These are phyloP conservation scores for Pseudocercospora musae DNA, from an alignment of 2,329 filamentous ascomycete species.

Conservation along the genomic window DNA sequence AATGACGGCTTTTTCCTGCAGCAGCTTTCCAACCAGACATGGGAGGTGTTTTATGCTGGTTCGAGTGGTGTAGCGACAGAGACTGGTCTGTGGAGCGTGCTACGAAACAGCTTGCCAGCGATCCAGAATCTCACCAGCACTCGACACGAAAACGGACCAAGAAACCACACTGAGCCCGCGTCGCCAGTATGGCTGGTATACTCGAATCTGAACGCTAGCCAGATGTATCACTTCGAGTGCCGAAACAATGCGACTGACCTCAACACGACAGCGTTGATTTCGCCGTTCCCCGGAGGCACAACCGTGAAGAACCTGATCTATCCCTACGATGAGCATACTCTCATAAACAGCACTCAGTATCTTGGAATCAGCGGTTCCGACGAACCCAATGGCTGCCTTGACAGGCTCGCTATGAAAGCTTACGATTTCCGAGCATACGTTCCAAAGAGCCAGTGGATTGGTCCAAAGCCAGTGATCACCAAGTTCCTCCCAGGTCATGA, in stretches of 20 bases:
- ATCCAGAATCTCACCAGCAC: constrained; percentile 51
- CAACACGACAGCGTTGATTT: constrained; percentile 47
- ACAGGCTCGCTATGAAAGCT: constrained; percentile 48
- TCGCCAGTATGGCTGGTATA: constrained; percentile 51
- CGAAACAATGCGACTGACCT: constrained; percentile 30
- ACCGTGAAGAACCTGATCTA: constrained; percentile 60
- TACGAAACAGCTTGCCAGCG: constrained; percentile 43
- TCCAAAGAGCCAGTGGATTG: constrained; percentile 46
- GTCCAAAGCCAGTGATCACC: constrained; percentile 56
- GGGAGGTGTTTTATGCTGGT: constrained; percentile 48
- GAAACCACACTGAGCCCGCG: constrained; percentile 18
- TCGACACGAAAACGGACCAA: constrained; percentile 32
- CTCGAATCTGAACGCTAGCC: constrained; percentile 45
- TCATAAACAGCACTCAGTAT: constrained; percentile 36
- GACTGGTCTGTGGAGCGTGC: constrained; percentile 58
- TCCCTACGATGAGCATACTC: constrained; percentile 53
- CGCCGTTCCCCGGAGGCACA: constrained; percentile 52
- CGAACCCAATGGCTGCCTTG: constrained; percentile 53
- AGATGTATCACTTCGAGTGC: constrained; percentile 57
- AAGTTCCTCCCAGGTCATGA: constrained; percentile 60
- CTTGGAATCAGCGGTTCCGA: constrained; percentile 43
- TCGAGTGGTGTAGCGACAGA: constrained; percentile 51
- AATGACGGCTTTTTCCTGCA: constrained; percentile 57
- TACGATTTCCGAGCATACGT: constrained; percentile 60
- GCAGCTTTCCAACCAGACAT: constrained; percentile 55